Conservation (phyloP, 2,329 filamentous ascomycete species). For the Karstenula rhodostoma region DNA sequence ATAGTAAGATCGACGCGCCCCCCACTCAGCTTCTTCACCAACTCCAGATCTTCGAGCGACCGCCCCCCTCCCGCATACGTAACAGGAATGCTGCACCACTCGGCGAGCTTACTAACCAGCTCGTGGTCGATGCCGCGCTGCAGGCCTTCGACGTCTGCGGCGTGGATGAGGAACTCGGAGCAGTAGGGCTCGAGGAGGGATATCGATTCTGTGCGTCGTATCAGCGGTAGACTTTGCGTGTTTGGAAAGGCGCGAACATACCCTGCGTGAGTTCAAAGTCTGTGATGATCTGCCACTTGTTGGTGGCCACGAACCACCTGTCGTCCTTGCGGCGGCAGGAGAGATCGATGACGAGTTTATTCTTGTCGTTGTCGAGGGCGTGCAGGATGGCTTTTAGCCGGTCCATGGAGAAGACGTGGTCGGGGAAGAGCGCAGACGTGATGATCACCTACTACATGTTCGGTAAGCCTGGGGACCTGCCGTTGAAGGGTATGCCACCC, state of each 20-base stretch:
- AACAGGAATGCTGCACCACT: slow-evolving; percentile 91
- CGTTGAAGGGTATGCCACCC: slow-evolving; percentile 37
- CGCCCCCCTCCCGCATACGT: slow-evolving; percentile 97
- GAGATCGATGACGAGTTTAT: slow-evolving; percentile 90
- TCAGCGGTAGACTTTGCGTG: background rate
- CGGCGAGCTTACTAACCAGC: slow-evolving; percentile 76
- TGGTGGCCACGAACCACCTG: slow-evolving; percentile 96
- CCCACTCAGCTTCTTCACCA: slow-evolving; percentile 78
- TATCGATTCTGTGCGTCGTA: slow-evolving; percentile 72
- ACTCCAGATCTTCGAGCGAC: slow-evolving; percentile 80
- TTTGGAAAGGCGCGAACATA: slow-evolving; percentile 48
- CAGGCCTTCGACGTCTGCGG: slow-evolving; percentile 93
- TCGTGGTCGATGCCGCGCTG: slow-evolving; percentile 90
- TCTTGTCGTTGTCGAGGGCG: slow-evolving; percentile 75
- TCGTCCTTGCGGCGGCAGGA: slow-evolving; percentile 82
- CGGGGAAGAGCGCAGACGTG: slow-evolving; percentile 92
- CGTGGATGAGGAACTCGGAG: slow-evolving; percentile 96
- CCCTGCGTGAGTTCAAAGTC: slow-evolving; percentile 93
- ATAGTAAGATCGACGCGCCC: slow-evolving; percentile 94
- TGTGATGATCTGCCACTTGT: slow-evolving; percentile 98
- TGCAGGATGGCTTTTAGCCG: slow-evolving; percentile 77
- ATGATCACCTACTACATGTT: slow-evolving; percentile 80
- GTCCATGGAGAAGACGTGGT: slow-evolving; percentile 79
- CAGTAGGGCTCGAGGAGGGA: slow-evolving; percentile 85
- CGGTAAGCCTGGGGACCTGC: slow-evolving; percentile 19